Evolutionary conservation across 2,329 filamentous ascomycete species (phyloP).

Genomic region (Plectosphaerella cucumerina): DNA sequence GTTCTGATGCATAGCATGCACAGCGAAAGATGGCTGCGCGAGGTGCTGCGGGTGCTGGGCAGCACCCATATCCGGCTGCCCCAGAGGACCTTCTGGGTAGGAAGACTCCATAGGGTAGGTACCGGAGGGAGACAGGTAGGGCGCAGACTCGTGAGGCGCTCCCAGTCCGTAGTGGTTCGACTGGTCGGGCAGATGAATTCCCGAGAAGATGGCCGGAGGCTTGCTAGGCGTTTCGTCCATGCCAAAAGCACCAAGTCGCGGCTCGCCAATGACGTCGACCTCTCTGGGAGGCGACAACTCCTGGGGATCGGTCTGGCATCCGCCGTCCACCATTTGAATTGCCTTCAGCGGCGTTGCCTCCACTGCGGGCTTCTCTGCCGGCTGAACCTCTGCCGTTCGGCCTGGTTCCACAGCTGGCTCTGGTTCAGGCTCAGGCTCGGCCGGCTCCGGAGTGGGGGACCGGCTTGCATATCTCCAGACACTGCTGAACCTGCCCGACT

Average conservation of each 20-base stretch:
- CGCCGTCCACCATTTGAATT: conserved; percentile 23
- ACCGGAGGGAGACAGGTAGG: too few species aligned
- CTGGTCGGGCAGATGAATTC: too few species aligned
- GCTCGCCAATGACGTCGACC: conserved; percentile 10
- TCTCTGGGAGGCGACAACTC: conserved; percentile 13
- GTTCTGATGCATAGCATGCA: not conserved
- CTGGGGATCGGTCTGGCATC: conserved; percentile 22
- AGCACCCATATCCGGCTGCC: too few species aligned
- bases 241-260: conserved; percentile 1
- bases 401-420: conserved; percentile 14
- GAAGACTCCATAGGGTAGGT: too few species aligned
- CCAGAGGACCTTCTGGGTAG: too few species aligned
- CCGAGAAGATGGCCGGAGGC: not conserved
- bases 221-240: conserved; percentile 1
- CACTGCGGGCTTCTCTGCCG: conserved; percentile 5
- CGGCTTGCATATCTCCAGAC: conserved; percentile 72
- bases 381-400: too few species aligned
- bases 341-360: conserved; percentile 8
- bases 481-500: conserved; percentile 61
- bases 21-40: not conserved
- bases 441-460: conserved; percentile 64
- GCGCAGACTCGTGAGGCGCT: too few species aligned
- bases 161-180: too few species aligned
- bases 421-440: conserved; percentile 17
- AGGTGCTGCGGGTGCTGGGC: not conserved